A percentile compares a stretch with the other conserved stretches of the same genome.
These are phyloP conservation scores for Ziziphus jujuba DNA, from an alignment of 306 rosid genomes.

Conservation along the genomic window DNA sequence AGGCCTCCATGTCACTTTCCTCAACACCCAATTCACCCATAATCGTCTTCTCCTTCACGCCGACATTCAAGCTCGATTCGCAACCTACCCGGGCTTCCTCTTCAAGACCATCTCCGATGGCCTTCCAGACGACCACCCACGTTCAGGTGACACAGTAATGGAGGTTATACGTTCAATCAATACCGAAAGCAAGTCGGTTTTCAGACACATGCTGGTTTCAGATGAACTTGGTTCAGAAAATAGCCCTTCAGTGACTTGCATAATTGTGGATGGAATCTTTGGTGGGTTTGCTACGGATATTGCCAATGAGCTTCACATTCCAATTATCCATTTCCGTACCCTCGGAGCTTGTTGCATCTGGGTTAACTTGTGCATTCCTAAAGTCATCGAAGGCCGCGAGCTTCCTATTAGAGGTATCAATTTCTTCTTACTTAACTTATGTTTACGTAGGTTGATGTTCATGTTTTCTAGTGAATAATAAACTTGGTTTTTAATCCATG, in stretches of 20 bases:
- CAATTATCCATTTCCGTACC: slow-evolving; percentile 41
- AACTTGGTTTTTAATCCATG: no score
- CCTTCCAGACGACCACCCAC: slow-evolving; percentile 14
- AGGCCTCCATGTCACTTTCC: slow-evolving; percentile 34
- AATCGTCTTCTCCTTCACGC: slow-evolving; percentile 11
- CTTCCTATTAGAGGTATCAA: slow-evolving; percentile 46
- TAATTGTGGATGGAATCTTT: slow-evolving; percentile 23
- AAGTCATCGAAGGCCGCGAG: slow-evolving; percentile 16
- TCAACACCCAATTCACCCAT: slow-evolving; percentile 29
- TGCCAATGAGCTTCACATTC: slow-evolving; percentile 22
- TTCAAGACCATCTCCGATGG: slow-evolving; percentile 40
- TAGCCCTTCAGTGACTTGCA: slow-evolving; percentile 11
- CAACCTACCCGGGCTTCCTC: slow-evolving; percentile 26
- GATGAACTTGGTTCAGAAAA: slow-evolving; percentile 16
- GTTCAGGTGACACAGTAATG: not conserved
- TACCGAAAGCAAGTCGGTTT: slow-evolving; percentile 11
- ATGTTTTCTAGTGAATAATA: no score
- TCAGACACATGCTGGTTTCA: slow-evolving; percentile 24
- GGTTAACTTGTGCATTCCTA: slow-evolving; percentile 29
- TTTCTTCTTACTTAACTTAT: not conserved
- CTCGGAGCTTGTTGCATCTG: slow-evolving; percentile 33
- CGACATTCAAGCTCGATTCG: not conserved
- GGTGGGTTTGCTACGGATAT: slow-evolving; percentile 25
- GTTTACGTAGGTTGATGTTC: no score
- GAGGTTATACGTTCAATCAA: not conserved